These are phyloP conservation scores for Gonium pectorale DNA, from an alignment of 139 green algal genomes.

Conservation along the genomic window DNA sequence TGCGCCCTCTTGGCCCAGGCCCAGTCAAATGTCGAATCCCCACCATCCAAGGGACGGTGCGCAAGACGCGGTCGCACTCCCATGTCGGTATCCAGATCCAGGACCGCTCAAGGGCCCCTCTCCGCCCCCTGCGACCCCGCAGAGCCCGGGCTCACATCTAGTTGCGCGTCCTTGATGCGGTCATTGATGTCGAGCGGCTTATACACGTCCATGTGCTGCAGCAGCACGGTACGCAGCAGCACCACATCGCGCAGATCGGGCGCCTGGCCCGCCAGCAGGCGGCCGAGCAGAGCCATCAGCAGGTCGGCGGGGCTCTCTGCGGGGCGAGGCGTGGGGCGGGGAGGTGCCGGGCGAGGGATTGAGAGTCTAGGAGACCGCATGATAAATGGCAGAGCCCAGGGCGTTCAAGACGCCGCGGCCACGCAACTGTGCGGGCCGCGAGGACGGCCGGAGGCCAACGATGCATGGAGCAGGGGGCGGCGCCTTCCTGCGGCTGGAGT, in stretches of 20 bases:
- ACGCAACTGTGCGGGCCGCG: background rate
- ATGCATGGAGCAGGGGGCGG: too few species aligned
- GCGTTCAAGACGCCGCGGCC: background rate
- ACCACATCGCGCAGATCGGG: constrained; percentile 38
- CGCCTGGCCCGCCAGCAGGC: constrained; percentile 32
- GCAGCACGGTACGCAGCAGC: constrained; percentile 17
- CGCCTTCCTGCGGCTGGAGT: too few species aligned
- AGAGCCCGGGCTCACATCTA: background rate
- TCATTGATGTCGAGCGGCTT: background rate
- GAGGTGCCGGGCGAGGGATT: background rate
- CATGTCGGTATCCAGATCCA: too few species aligned
- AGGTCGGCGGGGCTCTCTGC: constrained; percentile 5
- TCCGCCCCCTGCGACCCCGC: too few species aligned
- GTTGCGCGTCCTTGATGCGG: background rate
- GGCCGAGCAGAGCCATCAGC: constrained; percentile 45
- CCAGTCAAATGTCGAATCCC: too few species aligned
- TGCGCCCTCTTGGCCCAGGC: too few species aligned
- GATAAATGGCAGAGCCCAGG: background rate
- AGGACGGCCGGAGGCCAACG: too few species aligned
- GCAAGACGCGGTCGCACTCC: too few species aligned
- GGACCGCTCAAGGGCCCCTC: too few species aligned
- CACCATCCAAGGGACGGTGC: too few species aligned
- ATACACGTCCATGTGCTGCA: background rate
- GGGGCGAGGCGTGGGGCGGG: background rate
- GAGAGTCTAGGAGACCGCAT: too few species aligned